Evolutionary conservation across 2,329 filamentous ascomycete species (phyloP), one percentile per base, ranked within the genome.

Genomic region (Trichophaea hybrida): DNA sequence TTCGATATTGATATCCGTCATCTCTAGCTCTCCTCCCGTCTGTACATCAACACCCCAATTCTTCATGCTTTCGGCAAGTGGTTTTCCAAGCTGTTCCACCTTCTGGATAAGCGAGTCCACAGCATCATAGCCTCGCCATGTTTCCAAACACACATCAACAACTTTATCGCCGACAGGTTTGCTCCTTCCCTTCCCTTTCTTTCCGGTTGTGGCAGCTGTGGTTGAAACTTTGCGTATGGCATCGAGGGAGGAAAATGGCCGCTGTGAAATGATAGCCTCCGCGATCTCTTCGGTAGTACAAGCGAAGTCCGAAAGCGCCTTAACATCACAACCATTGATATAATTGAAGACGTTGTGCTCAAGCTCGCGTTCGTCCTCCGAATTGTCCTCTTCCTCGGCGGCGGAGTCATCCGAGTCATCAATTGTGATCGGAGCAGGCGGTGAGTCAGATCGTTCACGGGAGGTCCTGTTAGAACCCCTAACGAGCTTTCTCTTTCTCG

Each of bases 271-370:
- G 58, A 97, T 78, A 12, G 81, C 73, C 48, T 83, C 77, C 1
- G 90, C 83, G 51, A 83, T 77, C 5, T 83, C 80, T 65, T 85
- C 79, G 38, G 85, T 83, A 61, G 86, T 82, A 35, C 83, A 83
- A 0, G 88, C 88, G 62, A 96, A 83, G 66, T 94, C 90, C 1
- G 85, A 81, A 46, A 98, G 79, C 59, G 91, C 87, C 38, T 84
- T 79, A 7, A 81, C 74, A 4, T 82, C 81, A 70, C 87, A 93
- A 0, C 77, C 81, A 69, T 97, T 97, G 72, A 98, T 83, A 68
- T 89, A 94, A 6, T 82, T 78, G 33, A 97, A 75, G 5, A 96
- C 80, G 58, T 78, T 78, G 4, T 69, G 69, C 34, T 81, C 76
- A 44, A 80, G 70, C 34, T 72, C 70, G 13, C 72, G 71, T 55